Evolutionary conservation across 768 basidiomycete species (phyloP).

Genomic region (Lentinula detonsa): DNA sequence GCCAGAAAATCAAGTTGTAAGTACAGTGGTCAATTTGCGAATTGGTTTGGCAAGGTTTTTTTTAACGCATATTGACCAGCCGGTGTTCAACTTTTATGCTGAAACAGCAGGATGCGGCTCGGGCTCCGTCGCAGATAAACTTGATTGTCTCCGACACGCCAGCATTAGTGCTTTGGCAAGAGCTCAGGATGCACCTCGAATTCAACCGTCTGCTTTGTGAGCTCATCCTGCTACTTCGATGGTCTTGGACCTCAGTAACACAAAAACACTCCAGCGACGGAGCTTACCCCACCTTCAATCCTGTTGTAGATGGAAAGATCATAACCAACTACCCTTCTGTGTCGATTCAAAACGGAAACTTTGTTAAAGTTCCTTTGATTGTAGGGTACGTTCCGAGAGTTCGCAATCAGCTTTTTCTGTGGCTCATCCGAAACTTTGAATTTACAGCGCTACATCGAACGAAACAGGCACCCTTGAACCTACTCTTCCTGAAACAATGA

Average conservation of each 20-base stretch:
- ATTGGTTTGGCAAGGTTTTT: not conserved
- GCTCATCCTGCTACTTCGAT: not conserved
- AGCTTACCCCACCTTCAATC: conserved; percentile 44
- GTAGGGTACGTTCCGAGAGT: conserved; percentile 36
- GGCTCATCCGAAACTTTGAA: not conserved
- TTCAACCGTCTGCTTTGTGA: conserved; percentile 8
- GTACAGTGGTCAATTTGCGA: conserved; percentile 7
- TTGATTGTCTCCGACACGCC: conserved; percentile 45
- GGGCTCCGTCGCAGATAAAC: conserved; percentile 25
- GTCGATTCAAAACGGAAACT: conserved; percentile 37
- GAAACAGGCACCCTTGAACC: conserved; percentile 36
- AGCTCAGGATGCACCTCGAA: conserved; percentile 44
- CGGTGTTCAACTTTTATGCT: conserved; percentile 48
- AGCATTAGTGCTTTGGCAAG: conserved; percentile 44
- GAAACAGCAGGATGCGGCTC: conserved; percentile 43
- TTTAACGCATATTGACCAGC: conserved; percentile 20
- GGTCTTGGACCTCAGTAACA: not conserved
- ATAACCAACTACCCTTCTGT: conserved; percentile 44
- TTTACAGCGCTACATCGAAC: conserved; percentile 46
- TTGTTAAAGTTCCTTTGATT: conserved; percentile 48
- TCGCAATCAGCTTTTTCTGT: too few species aligned
- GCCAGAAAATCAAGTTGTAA: conserved; percentile 47
- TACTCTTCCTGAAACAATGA: conserved; percentile 30
- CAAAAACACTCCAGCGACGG: conserved; percentile 10
- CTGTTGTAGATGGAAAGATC: conserved; percentile 48